Percentiles rank a stretch among this genome's conserved stretches.
These are phyloP conservation scores for Phytophthora europaea DNA, from an alignment of 352 stramenopile genomes.

Conservation along the genomic window DNA sequence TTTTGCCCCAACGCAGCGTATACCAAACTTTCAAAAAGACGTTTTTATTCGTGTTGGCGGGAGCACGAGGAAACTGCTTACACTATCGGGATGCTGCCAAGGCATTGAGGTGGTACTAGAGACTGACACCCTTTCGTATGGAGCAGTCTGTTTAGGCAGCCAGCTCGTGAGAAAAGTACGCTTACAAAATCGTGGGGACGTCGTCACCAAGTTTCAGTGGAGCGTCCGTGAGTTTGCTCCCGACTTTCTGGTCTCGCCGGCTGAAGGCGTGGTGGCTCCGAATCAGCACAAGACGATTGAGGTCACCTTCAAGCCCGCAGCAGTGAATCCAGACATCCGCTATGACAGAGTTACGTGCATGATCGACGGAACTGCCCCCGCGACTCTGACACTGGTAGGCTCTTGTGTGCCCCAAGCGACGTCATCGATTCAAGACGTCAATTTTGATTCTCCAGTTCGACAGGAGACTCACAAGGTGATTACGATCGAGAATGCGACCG, in stretches of 20 bases:
- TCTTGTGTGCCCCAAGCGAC: conserved; percentile 89
- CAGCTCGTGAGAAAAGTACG: conserved; percentile 86
- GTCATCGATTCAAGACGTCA: conserved; percentile 89
- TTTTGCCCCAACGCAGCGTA: conserved; percentile 77
- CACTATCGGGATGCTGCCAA: conserved; percentile 86
- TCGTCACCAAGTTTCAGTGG: conserved; percentile 92
- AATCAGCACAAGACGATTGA: conserved; percentile 92
- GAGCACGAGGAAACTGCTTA: conserved; percentile 79
- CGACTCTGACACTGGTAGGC: conserved; percentile 84
- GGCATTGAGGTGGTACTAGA: conserved; percentile 93
- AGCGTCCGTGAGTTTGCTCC: conserved; percentile 72
- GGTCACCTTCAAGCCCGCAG: conserved; percentile 88
- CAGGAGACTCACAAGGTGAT: conserved; percentile 69
- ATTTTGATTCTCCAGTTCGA: conserved; percentile 89
- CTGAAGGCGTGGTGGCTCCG: conserved; percentile 85
- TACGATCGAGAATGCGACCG: conserved; percentile 84
- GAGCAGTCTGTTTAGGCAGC: conserved; percentile 89
- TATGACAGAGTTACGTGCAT: conserved; percentile 81
- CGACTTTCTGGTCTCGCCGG: conserved; percentile 86
- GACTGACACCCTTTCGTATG: conserved; percentile 92
- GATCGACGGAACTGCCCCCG: conserved; percentile 66
- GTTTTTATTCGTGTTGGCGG: conserved; percentile 75
- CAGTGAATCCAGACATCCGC: conserved; percentile 89
- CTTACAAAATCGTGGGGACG: conserved; percentile 93
- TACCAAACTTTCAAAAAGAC: conserved; percentile 72